Conservation (phyloP, 257 asterid species). For the Jacaranda copaia region DNA sequence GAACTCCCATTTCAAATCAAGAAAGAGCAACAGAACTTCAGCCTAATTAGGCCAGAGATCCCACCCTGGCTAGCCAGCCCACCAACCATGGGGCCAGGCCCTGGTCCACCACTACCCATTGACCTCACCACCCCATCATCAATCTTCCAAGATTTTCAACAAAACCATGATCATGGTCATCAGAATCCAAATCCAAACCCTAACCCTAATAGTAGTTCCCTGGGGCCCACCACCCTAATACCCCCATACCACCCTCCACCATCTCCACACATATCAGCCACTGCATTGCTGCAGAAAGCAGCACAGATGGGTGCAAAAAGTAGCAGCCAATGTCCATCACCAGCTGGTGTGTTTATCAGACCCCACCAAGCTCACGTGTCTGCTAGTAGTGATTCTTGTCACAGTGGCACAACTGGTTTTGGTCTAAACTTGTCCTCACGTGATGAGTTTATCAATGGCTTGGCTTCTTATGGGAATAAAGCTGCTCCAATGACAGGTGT, state of each 20-base stretch:
- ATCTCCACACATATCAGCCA: constrained; percentile 83
- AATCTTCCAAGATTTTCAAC: constrained; percentile 52
- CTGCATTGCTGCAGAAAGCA: constrained; percentile 93
- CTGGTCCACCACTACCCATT: constrained; percentile 46
- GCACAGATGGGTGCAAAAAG: constrained; percentile 82
- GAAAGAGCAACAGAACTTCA: constrained; percentile 75
- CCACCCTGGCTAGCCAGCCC: constrained; percentile 70
- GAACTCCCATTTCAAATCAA: constrained; percentile 56
- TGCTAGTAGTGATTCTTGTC: constrained; percentile 36
- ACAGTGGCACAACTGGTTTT: constrained; percentile 44
- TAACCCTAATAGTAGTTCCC: constrained; percentile 67
- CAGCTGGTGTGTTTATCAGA: constrained; percentile 48
- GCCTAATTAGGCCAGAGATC: constrained; percentile 49
- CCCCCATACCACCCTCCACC: constrained; percentile 40
- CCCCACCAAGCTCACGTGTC: constrained; percentile 81
- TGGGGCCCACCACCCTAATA: constrained; percentile 49
- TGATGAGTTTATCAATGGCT: constrained; percentile 68
- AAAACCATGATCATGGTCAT: constrained; percentile 21
- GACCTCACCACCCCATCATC: constrained; percentile 50
- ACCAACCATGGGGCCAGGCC: constrained; percentile 41
- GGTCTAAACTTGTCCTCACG: constrained; percentile 85
- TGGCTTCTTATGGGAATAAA: constrained; percentile 70
- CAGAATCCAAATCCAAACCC: constrained; percentile 32
- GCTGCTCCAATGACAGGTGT: constrained; percentile 54
- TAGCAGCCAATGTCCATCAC: constrained; percentile 45